Percentiles rank a stretch among this genome's conserved stretches.
Conservation (phyloP, 441 rosid species). For the Erodium trifolium region DNA sequence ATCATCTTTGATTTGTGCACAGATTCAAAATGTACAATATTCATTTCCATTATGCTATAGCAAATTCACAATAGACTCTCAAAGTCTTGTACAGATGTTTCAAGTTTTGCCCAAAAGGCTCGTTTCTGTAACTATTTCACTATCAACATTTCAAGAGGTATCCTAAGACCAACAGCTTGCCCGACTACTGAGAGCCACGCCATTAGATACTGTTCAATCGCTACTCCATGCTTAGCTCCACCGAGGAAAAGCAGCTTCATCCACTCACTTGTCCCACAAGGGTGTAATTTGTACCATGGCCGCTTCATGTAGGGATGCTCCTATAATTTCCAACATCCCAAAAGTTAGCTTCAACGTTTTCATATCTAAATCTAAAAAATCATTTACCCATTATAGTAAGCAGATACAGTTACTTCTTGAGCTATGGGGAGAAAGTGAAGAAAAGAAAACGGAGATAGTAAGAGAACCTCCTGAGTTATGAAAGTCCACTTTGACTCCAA, state of each 20-base stretch:
- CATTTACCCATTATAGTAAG: background rate
- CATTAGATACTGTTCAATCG: conserved; percentile 42
- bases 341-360: background rate
- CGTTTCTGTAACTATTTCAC: background rate
- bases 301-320: conserved; percentile 86
- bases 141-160: conserved; percentile 41
- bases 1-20: no score
- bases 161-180: conserved; percentile 56
- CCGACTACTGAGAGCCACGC: conserved; percentile 92
- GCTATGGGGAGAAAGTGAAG: background rate
- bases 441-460: background rate
- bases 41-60: background rate
- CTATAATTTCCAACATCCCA: conserved; percentile 23
- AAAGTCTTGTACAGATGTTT: background rate
- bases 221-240: conserved; percentile 18
- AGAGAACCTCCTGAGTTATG: conserved; percentile 62
- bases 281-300: conserved; percentile 93
- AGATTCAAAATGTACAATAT: no score
- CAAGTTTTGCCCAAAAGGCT: background rate
- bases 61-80: background rate
- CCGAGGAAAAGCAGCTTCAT: conserved; percentile 52
- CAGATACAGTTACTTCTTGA: background rate
- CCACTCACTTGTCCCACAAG: conserved; percentile 85
- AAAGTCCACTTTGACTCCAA: conserved; percentile 70
- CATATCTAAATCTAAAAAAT: background rate